Evolutionary conservation across 106 monocot species (phyloP).

Genomic region (Dendrobium chrysotoxum): DNA sequence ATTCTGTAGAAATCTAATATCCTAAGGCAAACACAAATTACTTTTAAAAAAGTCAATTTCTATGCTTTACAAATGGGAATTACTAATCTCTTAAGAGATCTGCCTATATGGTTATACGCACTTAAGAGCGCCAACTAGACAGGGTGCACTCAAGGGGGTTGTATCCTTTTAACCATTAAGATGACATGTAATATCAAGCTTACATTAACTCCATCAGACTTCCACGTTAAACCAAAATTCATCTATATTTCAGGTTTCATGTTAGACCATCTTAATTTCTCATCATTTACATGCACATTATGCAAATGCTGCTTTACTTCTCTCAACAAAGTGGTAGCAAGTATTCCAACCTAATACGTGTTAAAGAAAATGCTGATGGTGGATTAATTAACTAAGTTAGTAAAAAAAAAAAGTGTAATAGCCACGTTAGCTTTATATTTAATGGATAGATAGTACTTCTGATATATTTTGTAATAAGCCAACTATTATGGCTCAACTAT

Average conservation of each 20-base stretch:
- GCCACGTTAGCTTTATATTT: not conserved
- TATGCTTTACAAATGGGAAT: not conserved
- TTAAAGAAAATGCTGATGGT: not conserved
- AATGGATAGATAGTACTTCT: too few species aligned
- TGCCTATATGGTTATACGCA: not conserved
- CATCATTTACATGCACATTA: not conserved
- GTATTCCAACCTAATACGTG: not conserved
- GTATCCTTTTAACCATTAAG: not conserved
- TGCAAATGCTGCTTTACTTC: not conserved
- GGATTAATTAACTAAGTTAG: not conserved
- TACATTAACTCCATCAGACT: not conserved
- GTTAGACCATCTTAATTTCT: not conserved
- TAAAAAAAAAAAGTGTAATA: not conserved
- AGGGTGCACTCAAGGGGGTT: not conserved
- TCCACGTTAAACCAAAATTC: not conserved
- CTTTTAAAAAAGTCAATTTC: constrained; percentile 2
- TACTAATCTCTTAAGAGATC: not conserved
- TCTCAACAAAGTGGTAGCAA: not conserved
- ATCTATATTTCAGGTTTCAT: constrained; percentile 1
- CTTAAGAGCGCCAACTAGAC: not conserved
- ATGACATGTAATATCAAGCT: not conserved
- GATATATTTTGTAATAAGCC: not conserved
- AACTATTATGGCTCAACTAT: not conserved
- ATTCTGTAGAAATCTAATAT: not conserved
- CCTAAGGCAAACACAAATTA: not conserved